Percentiles rank a stretch among this genome's conserved stretches.
These are phyloP conservation scores for Exserohilum rostratum DNA, from an alignment of 2,329 filamentous ascomycete species.

Conservation along the genomic window DNA sequence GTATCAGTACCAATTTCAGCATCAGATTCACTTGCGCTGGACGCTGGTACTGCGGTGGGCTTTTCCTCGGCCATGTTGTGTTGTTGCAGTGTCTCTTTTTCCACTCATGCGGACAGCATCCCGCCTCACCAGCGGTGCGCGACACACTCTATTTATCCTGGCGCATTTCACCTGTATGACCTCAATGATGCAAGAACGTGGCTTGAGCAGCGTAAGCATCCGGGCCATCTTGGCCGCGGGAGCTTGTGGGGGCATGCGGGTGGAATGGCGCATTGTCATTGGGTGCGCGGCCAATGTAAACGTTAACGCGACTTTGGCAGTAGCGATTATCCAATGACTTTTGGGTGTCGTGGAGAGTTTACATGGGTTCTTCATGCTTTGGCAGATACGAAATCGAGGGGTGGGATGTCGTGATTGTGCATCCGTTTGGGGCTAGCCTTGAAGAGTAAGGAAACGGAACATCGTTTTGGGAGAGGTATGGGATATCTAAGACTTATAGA, in stretches of 20 bases:
- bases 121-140: background rate
- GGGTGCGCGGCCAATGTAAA: constrained; percentile 17
- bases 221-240: constrained; percentile 13
- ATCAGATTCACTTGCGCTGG: constrained; percentile 34
- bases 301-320: constrained; percentile 8
- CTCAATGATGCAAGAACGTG: constrained; percentile 43
- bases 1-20: constrained; percentile 25
- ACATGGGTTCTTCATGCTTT: constrained; percentile 8
- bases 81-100: too few species aligned
- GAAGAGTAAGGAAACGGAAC: background rate
- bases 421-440: constrained; percentile 19
- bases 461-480: background rate
- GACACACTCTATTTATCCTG: constrained; percentile 22
- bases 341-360: background rate
- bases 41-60: constrained; percentile 21
- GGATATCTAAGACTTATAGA: too few species aligned
- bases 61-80: constrained; percentile 21
- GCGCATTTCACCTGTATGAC: background rate
- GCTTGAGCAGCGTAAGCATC: constrained; percentile 16
- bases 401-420: constrained; percentile 45
- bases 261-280: constrained; percentile 20
- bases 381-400: constrained; percentile 38
- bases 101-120: too few species aligned
- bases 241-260: constrained; percentile 4
- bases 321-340: background rate